phyloP scores from a whole-genome alignment of 2,329 filamentous ascomycete species.

The Fusarium sp. region DNA sequence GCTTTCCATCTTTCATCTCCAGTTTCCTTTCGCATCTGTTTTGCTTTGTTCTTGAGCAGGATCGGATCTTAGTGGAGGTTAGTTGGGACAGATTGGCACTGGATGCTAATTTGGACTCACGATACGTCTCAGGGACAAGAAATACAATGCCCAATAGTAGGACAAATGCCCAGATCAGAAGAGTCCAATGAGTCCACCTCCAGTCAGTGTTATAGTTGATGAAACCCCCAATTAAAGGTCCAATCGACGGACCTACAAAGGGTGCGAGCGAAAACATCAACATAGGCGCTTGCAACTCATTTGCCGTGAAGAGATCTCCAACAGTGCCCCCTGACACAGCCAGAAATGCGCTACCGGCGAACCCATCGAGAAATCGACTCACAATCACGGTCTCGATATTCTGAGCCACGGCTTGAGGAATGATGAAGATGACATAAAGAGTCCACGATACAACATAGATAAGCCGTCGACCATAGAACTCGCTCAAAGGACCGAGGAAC shows the following conservation, averaged over 20 bases:
- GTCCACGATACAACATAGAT: slow-evolving; percentile 82
- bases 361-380: slow-evolving; percentile 79
- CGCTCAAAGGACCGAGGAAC: slow-evolving; percentile 70
- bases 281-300: slow-evolving; percentile 83
- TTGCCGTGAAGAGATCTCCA: slow-evolving; percentile 77
- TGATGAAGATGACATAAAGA: slow-evolving; percentile 81
- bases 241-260: slow-evolving; percentile 69
- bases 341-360: slow-evolving; percentile 74
- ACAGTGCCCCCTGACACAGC: slow-evolving; percentile 87
- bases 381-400: slow-evolving; percentile 86
- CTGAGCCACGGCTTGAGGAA: slow-evolving; percentile 82
- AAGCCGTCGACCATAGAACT: slow-evolving; percentile 84
- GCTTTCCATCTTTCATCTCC: slow-evolving; percentile 81
- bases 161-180: slow-evolving; percentile 82
- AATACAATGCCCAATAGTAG: slow-evolving; percentile 72
- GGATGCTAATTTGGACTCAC: slow-evolving; percentile 48
- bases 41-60: slow-evolving; percentile 77
- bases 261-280: slow-evolving; percentile 77
- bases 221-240: slow-evolving; percentile 77
- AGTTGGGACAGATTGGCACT: neutral
- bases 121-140: slow-evolving; percentile 89
- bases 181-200: slow-evolving; percentile 86
- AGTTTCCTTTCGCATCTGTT: slow-evolving; percentile 74
- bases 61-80: slow-evolving; percentile 62
- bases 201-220: slow-evolving; percentile 81